A percentile compares a stretch with the other conserved stretches of the same genome.
These are phyloP conservation scores for Tetrahymena thermophila DNA, from an alignment of 73 alveolate genomes.

Conservation along the genomic window DNA sequence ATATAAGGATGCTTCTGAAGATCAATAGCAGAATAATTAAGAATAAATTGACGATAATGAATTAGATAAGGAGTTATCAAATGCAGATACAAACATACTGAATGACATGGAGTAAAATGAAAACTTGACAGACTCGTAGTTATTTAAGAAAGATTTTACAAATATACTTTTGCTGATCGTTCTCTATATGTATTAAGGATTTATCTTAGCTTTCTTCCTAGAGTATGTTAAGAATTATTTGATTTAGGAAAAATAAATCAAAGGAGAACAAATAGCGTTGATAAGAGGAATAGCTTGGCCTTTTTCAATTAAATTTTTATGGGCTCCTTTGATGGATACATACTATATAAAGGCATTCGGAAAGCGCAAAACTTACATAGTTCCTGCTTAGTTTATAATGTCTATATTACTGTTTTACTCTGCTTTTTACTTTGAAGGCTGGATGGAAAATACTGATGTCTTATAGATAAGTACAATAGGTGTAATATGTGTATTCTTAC, in stretches of 20 bases:
- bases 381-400: slow-evolving; percentile 12
- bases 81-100: not conserved
- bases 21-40: not conserved
- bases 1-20: not conserved
- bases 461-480: slow-evolving; percentile 6
- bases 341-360: slow-evolving; percentile 9
- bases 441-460: slow-evolving; percentile 16
- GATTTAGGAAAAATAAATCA: not conserved
- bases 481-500: not conserved
- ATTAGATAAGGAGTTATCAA: not conserved
- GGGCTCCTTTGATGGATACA: slow-evolving; percentile 24
- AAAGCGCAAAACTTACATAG: slow-evolving; percentile 14
- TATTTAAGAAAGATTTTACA: not conserved
- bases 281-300: not conserved
- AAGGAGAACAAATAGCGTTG: not conserved
- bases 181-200: not conserved
- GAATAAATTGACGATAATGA: not conserved
- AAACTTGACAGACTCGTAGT: not conserved
- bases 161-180: not conserved
- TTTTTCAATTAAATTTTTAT: slow-evolving; percentile 11
- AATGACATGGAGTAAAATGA: not conserved
- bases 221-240: not conserved
- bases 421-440: not conserved
- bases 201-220: not conserved
- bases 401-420: not conserved